Evolutionary conservation across 768 basidiomycete species (phyloP).

Genomic region (Tulasnella sp.): DNA sequence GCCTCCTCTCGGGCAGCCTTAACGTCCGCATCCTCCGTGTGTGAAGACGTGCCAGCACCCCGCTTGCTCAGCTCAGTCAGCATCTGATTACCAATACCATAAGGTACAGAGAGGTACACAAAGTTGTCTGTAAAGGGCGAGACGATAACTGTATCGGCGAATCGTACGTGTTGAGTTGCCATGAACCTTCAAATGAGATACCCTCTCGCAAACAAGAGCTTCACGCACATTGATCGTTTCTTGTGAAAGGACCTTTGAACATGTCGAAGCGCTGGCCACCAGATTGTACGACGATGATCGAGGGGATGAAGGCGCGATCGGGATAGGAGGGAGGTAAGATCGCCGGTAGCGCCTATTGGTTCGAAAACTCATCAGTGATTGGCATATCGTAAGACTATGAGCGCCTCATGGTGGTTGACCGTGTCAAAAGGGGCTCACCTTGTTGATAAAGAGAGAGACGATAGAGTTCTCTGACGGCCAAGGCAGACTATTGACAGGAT

Average conservation of each 20-base stretch:
- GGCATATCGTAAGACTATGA: too few relatives aligned
- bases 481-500: too few relatives aligned
- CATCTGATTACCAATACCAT: slow-evolving; percentile 41
- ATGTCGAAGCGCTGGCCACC: slow-evolving; percentile 57
- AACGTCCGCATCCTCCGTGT: slow-evolving; percentile 7
- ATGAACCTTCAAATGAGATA: too few relatives aligned
- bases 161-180: too few relatives aligned
- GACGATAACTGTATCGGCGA: slow-evolving; percentile 36
- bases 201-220: not conserved
- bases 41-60: not conserved
- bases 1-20: slow-evolving; percentile 7
- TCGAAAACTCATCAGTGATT: too few relatives aligned
- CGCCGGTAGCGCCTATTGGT: slow-evolving; percentile 38
- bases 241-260: slow-evolving; percentile 57
- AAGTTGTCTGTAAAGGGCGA: slow-evolving; percentile 60
- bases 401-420: too few relatives aligned
- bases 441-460: slow-evolving; percentile 44
- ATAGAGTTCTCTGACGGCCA: slow-evolving; percentile 51
- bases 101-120: slow-evolving; percentile 46
- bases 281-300: slow-evolving; percentile 53
- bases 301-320: slow-evolving; percentile 42
- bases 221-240: slow-evolving; percentile 50
- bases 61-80: slow-evolving; percentile 26
- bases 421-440: slow-evolving; percentile 26
- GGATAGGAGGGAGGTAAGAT: slow-evolving; percentile 53